Conservation (phyloP, 768 basidiomycete genomes). For the Lactarius sp. region DNA sequence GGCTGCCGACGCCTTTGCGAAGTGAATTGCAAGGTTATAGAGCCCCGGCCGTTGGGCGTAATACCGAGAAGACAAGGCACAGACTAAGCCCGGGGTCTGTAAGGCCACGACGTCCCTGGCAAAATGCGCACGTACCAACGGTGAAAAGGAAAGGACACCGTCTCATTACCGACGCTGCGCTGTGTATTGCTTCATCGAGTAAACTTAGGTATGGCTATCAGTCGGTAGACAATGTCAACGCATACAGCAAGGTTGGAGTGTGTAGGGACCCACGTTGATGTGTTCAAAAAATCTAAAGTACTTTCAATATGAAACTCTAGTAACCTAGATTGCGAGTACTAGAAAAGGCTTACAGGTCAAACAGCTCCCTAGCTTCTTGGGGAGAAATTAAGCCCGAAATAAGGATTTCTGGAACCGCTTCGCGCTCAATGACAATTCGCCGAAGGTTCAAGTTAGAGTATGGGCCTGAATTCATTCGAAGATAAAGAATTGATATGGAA, state of each 20-base stretch:
- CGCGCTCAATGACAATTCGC: slow-evolving; percentile 33
- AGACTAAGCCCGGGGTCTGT: slow-evolving; percentile 40
- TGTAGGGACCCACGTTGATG: slow-evolving; percentile 43
- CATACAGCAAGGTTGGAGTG: slow-evolving; percentile 15
- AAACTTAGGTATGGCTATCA: slow-evolving; percentile 52
- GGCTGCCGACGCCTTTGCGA: slow-evolving; percentile 57
- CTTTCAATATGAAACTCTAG: slow-evolving; percentile 2
- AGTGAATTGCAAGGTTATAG: slow-evolving; percentile 53
- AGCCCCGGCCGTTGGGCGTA: slow-evolving; percentile 52
- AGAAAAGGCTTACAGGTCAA: slow-evolving; percentile 30
- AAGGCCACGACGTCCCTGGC: background rate
- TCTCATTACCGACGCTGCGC: slow-evolving; percentile 48
- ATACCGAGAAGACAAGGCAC: slow-evolving; percentile 64
- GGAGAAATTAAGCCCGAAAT: slow-evolving; percentile 32
- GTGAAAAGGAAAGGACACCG: slow-evolving; percentile 57
- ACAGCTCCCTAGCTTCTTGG: slow-evolving; percentile 30
- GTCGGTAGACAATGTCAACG: background rate
- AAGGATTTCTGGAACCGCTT: slow-evolving; percentile 33
- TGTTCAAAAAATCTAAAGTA: slow-evolving; percentile 45
- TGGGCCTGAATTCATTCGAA: slow-evolving; percentile 26
- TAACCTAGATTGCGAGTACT: background rate
- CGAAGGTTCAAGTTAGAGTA: slow-evolving; percentile 31
- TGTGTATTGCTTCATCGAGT: slow-evolving; percentile 53
- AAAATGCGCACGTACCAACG: slow-evolving; percentile 42
- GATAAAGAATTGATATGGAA: background rate